phyloP scores from a whole-genome alignment of 2,329 filamentous ascomycete genomes.

The Emydomyces testavorans region DNA sequence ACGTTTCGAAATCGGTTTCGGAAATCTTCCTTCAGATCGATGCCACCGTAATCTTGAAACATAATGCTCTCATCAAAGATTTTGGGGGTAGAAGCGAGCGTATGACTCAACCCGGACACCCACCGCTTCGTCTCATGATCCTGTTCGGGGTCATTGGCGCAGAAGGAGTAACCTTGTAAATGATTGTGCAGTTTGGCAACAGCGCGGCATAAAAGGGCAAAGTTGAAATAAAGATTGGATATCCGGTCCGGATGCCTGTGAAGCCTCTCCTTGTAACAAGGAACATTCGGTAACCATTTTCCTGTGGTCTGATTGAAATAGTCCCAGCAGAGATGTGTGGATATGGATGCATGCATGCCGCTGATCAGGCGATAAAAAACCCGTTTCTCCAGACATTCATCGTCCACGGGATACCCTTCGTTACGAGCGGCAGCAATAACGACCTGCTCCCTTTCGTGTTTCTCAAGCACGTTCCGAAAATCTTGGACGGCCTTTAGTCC shows the following conservation, averaged over 20 bases:
- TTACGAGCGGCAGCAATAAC: conserved; percentile 29
- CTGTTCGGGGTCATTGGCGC: conserved; percentile 69
- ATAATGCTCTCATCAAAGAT: conserved; percentile 94
- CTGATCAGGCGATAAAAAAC: conserved; percentile 93
- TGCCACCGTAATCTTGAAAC: conserved; percentile 60
- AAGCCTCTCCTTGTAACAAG: conserved; percentile 79
- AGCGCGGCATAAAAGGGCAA: conserved; percentile 83
- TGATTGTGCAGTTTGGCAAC: conserved; percentile 80
- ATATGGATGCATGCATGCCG: conserved; percentile 97
- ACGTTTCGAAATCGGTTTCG: conserved; percentile 95
- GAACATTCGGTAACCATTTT: conserved; percentile 78
- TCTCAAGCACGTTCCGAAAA: conserved; percentile 48
- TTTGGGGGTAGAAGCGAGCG: conserved; percentile 53
- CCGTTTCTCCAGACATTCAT: conserved; percentile 95
- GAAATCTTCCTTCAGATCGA: conserved; percentile 90
- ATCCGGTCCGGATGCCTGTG: conserved; percentile 79
- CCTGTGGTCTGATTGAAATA: conserved; percentile 93
- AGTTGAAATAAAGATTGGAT: conserved; percentile 98
- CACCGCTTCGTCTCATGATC: conserved; percentile 70
- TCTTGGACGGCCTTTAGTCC: conserved; percentile 48
- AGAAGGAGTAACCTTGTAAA: conserved; percentile 78
- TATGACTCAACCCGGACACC: conserved; percentile 62
- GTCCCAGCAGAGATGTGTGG: conserved; percentile 89
- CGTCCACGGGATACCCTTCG: conserved; percentile 61
- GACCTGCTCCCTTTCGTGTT: conserved; percentile 40